phyloP scores from a whole-genome alignment of 768 basidiomycete genomes.

The Lentinus tigrinus region DNA sequence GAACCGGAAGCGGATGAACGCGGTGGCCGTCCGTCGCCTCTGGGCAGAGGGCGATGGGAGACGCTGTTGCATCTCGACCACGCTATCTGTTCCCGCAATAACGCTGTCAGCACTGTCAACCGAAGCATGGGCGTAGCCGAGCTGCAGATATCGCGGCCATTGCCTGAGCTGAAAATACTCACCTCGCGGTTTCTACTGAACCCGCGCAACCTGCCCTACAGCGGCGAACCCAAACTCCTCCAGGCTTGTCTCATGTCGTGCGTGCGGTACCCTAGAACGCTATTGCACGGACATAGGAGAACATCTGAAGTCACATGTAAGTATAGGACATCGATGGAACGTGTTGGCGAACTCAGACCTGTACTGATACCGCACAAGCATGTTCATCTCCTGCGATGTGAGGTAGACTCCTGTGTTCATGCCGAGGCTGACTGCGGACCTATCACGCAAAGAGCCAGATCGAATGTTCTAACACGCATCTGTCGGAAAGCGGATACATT shows the following conservation, averaged over 20 bases:
- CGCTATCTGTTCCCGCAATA: neutral
- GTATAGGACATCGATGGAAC: neutral
- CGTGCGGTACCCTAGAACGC: neutral
- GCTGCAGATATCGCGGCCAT: neutral
- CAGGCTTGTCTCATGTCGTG: neutral
- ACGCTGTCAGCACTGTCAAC: neutral
- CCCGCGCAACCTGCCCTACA: neutral
- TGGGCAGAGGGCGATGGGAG: constrained; percentile 14
- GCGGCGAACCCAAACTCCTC: neutral
- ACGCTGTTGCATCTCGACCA: neutral
- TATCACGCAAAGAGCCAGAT: too few species aligned
- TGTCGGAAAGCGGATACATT: too few species aligned
- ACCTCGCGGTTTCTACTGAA: neutral
- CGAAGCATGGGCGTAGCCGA: neutral
- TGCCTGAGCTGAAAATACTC: neutral
- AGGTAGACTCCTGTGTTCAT: too few species aligned
- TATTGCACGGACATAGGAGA: neutral
- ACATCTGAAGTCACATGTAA: neutral
- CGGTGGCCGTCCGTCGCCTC: constrained; percentile 1
- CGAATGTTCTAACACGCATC: too few species aligned
- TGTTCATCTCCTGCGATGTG: too few species aligned
- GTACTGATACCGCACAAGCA: too few species aligned
- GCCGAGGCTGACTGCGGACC: too few species aligned
- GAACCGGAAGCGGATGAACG: neutral
- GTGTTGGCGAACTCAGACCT: too few species aligned